These are phyloP conservation scores for Aspergillus proliferans DNA, from an alignment of 2,329 filamentous ascomycete species.

Conservation along the genomic window DNA sequence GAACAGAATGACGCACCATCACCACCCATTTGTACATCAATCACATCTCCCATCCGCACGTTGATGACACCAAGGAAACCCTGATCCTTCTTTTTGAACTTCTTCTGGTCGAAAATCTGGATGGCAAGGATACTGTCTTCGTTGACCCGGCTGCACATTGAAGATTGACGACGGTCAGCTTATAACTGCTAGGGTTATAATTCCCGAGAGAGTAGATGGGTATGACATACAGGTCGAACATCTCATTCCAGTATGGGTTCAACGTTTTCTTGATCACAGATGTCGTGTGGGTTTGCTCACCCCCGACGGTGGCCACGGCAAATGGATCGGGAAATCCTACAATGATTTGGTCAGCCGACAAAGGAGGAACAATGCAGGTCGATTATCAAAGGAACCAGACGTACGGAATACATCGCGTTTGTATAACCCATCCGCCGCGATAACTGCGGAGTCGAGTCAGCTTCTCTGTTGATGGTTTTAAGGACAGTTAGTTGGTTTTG, in stretches of 20 bases:
- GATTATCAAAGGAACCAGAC: constrained; percentile 34
- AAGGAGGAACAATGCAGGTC: neutral
- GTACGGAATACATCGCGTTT: constrained; percentile 98
- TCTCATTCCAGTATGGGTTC: constrained; percentile 99
- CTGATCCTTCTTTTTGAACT: constrained; percentile 99
- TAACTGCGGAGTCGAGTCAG: constrained; percentile 58
- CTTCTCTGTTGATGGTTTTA: constrained; percentile 5
- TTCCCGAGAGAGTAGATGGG: constrained; percentile 1
- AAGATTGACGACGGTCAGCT: constrained; percentile 9
- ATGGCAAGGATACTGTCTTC: constrained; percentile 96
- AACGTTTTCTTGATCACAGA: constrained; percentile 93
- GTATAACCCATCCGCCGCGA: constrained; percentile 96
- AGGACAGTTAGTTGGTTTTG: constrained; percentile 2
- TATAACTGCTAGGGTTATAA: neutral
- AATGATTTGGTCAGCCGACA: constrained; percentile 6
- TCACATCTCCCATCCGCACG: constrained; percentile 86
- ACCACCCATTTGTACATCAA: constrained; percentile 80
- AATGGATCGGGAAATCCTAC: constrained; percentile 95
- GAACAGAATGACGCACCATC: constrained; percentile 62
- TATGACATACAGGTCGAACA: constrained; percentile 81
- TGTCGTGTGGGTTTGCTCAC: constrained; percentile 98
- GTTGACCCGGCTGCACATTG: constrained; percentile 63
- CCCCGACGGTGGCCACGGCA: constrained; percentile 91
- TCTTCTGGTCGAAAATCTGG: constrained; percentile 99
- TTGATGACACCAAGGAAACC: constrained; percentile 98